Percentiles rank a stretch among this genome's conserved stretches.
Evolutionary conservation across 768 basidiomycete genomes (phyloP).

Genomic region (Suillus variegatus): DNA sequence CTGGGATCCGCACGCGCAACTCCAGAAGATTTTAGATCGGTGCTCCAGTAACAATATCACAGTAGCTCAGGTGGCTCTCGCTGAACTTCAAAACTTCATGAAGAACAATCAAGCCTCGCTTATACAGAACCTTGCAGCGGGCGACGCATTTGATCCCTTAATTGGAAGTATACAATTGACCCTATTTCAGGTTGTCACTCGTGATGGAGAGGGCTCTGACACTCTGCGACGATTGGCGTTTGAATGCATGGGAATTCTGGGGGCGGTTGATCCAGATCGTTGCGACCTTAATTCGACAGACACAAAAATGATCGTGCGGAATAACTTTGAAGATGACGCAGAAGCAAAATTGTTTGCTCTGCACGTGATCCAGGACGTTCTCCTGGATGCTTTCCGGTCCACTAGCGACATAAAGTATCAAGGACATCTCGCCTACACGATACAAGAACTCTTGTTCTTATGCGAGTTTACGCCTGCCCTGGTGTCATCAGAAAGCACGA

Average conservation of each 20-base stretch:
- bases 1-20: constrained; percentile 53
- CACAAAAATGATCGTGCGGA: constrained; percentile 67
- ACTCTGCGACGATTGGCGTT: constrained; percentile 69
- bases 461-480: constrained; percentile 85
- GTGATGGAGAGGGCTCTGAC: constrained; percentile 79
- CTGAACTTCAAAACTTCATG: constrained; percentile 75
- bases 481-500: constrained; percentile 51
- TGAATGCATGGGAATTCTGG: constrained; percentile 89
- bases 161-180: constrained; percentile 68
- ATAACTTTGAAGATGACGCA: constrained; percentile 77
- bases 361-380: constrained; percentile 81
- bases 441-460: constrained; percentile 87
- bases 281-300: constrained; percentile 66
- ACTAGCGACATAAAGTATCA: constrained; percentile 95
- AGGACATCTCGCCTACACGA: constrained; percentile 82
- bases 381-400: constrained; percentile 88
- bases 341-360: constrained; percentile 81
- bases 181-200: constrained; percentile 68
- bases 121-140: constrained; percentile 66
- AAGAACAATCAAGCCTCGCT: constrained; percentile 47
- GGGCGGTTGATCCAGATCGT: constrained; percentile 94
- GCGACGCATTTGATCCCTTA: constrained; percentile 82
- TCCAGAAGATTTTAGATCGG: constrained; percentile 73
- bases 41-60: constrained; percentile 77
- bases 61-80: constrained; percentile 70